These are phyloP conservation scores for Saturnispora sanitii DNA, from an alignment of 805 yeast genomes.

Conservation along the genomic window DNA sequence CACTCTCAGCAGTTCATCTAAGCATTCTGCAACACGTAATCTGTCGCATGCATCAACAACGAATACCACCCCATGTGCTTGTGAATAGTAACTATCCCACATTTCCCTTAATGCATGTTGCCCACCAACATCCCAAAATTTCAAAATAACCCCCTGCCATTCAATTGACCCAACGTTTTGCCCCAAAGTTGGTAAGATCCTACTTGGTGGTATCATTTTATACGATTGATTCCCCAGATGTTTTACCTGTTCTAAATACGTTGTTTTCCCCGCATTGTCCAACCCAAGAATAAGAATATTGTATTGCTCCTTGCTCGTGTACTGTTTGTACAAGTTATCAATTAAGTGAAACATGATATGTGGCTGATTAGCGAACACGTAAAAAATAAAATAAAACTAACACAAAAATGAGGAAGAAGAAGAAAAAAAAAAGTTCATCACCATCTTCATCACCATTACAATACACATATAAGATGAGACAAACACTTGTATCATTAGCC, in stretches of 20 bases:
- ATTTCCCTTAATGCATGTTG: slow-evolving; percentile 73
- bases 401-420: no score
- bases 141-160: slow-evolving; percentile 34
- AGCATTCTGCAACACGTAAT: slow-evolving; percentile 74
- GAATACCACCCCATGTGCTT: slow-evolving; percentile 86
- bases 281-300: slow-evolving; percentile 77
- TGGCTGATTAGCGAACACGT: no score
- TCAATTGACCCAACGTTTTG: slow-evolving; percentile 60
- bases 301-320: slow-evolving; percentile 58
- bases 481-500: slow-evolving; percentile 31
- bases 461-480: slow-evolving; percentile 31
- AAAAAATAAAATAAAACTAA: no score
- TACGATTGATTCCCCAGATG: slow-evolving; percentile 31
- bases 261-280: slow-evolving; percentile 95
- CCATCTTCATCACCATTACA: no score
- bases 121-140: slow-evolving; percentile 97
- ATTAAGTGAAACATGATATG: slow-evolving; percentile 55
- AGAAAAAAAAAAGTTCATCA: no score
- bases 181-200: slow-evolving; percentile 89
- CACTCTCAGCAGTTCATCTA: slow-evolving; percentile 47
- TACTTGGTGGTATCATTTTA: slow-evolving; percentile 39
- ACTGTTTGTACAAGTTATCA: slow-evolving; percentile 47
- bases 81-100: slow-evolving; percentile 81
- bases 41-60: slow-evolving; percentile 88
- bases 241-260: slow-evolving; percentile 60